A percentile compares a stretch with the other conserved stretches of the same genome.
Conservation (phyloP, 73 alveolate species). For the Effrenium voratum region DNA sequence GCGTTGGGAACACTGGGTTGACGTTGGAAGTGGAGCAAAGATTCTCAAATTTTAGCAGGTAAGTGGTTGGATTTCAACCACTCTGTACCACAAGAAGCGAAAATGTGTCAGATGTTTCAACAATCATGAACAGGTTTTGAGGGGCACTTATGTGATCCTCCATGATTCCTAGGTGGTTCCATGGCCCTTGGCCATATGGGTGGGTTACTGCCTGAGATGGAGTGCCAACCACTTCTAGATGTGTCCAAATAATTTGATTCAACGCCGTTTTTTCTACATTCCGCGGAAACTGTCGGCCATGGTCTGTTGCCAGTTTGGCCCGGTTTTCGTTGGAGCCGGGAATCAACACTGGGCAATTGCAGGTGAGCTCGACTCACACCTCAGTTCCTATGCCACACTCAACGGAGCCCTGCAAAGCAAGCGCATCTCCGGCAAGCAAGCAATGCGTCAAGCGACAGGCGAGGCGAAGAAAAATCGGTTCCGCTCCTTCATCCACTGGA, state of each 20-base stretch:
- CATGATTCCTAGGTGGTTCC: no score
- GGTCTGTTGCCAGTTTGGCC: background rate
- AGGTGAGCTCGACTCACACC: background rate
- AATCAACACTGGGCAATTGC: background rate
- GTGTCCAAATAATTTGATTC: no score
- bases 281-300: background rate
- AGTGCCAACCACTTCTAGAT: no score
- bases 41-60: no score
- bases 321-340: background rate
- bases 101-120: no score
- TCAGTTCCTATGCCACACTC: background rate
- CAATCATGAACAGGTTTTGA: no score
- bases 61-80: no score
- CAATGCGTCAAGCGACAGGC: background rate
- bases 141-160: no score
- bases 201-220: no score
- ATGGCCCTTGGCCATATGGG: no score
- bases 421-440: background rate
- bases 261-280: no score
- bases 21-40: background rate
- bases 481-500: constrained; percentile 22
- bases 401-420: background rate
- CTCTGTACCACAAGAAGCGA: no score
- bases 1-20: background rate
- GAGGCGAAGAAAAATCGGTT: background rate